phyloP scores from a whole-genome alignment of 345 rosid genomes.

The Brassica nigra region DNA sequence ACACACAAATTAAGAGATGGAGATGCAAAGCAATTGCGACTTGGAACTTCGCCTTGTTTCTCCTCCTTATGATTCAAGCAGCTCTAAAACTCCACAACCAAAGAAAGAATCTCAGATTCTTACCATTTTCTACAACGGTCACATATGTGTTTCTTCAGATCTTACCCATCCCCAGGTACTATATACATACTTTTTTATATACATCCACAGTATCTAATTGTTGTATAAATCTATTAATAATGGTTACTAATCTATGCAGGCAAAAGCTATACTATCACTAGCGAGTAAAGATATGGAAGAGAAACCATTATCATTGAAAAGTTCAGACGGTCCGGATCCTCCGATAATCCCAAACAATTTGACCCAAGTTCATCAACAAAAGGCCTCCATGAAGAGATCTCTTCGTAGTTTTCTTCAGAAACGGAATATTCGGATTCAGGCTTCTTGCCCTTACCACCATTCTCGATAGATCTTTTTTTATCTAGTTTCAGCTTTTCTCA shows the following conservation, averaged over 20 bases:
- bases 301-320: neutral
- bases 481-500: neutral
- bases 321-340: neutral
- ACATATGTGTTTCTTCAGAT: conserved; percentile 24
- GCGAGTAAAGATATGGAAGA: conserved; percentile 21
- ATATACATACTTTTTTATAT: neutral
- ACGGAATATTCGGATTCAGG: conserved; percentile 27
- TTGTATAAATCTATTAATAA: neutral
- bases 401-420: conserved; percentile 34
- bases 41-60: conserved; percentile 33
- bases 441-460: conserved; percentile 22
- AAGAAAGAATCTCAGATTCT: conserved; percentile 19
- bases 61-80: conserved; percentile 6
- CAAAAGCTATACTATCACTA: conserved; percentile 20
- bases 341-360: neutral
- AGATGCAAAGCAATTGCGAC: conserved; percentile 31
- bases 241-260: neutral
- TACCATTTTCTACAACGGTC: conserved; percentile 31
- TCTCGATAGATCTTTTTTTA: neutral
- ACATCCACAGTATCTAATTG: neutral
- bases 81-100: neutral
- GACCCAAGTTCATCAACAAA: neutral
- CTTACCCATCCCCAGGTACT: conserved; percentile 19
- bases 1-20: conserved; percentile 7
- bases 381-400: conserved; percentile 32